Evolutionary conservation across 306 rosid species (phyloP).

Genomic region (Gleditsia sinensis): DNA sequence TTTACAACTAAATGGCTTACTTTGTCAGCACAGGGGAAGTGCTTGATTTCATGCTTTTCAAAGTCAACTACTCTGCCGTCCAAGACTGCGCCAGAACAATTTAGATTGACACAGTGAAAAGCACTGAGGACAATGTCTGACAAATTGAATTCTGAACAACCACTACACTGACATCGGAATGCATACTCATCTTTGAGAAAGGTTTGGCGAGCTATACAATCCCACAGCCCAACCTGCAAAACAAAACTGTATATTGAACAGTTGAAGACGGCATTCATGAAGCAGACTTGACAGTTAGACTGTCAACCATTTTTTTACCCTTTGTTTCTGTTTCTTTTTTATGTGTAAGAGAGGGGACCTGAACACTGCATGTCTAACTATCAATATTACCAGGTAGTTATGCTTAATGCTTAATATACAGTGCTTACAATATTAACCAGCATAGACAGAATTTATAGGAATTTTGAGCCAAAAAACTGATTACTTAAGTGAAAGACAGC

Average conservation of each 20-base stretch:
- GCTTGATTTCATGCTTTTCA: slow-evolving; percentile 56
- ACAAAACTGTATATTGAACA: slow-evolving; percentile 19
- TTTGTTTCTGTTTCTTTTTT: slow-evolving; percentile 1
- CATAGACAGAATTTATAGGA: slow-evolving; percentile 12
- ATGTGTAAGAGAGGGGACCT: neutral
- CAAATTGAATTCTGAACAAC: slow-evolving; percentile 65
- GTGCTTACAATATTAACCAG: neutral
- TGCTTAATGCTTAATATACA: slow-evolving; percentile 9
- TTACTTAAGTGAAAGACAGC: slow-evolving; percentile 18
- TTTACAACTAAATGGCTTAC: slow-evolving; percentile 45
- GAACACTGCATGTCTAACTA: slow-evolving; percentile 18
- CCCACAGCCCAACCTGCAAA: slow-evolving; percentile 89
- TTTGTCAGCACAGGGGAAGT: slow-evolving; percentile 20
- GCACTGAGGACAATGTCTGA: slow-evolving; percentile 73
- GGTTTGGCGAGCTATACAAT: slow-evolving; percentile 63
- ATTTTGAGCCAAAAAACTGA: slow-evolving; percentile 20
- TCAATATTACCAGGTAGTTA: neutral
- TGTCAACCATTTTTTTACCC: neutral
- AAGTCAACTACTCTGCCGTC: slow-evolving; percentile 54
- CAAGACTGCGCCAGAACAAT: slow-evolving; percentile 75
- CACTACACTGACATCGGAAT: slow-evolving; percentile 72
- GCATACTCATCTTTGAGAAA: slow-evolving; percentile 74
- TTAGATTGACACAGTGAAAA: slow-evolving; percentile 60
- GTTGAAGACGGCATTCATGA: slow-evolving; percentile 24
- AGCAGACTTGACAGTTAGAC: slow-evolving; percentile 6